phyloP scores from a whole-genome alignment of 2,329 filamentous ascomycete species.

The Neopestalotiopsis clavispora region DNA sequence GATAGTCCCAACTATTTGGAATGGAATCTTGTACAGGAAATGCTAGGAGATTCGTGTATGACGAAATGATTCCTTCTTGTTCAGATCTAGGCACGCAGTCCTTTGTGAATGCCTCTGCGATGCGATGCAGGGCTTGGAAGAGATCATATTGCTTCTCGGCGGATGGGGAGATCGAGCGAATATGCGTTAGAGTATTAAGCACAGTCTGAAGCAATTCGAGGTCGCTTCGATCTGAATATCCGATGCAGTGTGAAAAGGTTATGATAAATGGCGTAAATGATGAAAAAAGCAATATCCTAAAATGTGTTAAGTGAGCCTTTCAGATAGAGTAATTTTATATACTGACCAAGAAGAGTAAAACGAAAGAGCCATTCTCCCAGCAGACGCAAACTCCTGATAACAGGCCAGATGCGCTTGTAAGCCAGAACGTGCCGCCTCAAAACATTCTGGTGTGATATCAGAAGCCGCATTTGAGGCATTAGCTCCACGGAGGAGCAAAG shows the following conservation, averaged over 20 bases:
- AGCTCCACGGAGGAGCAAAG: background rate
- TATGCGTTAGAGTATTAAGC: background rate
- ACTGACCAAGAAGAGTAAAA: background rate
- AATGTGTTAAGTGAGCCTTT: background rate
- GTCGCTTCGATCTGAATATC: background rate
- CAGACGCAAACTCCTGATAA: background rate
- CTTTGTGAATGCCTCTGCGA: background rate
- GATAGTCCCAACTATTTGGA: background rate
- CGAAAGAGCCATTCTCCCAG: background rate
- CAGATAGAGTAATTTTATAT: background rate
- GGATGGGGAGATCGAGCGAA: background rate
- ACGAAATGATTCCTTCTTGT: background rate
- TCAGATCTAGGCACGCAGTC: background rate
- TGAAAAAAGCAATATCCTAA: background rate
- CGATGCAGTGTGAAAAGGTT: background rate
- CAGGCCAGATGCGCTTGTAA: background rate
- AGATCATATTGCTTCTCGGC: background rate
- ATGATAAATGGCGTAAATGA: background rate
- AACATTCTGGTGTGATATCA: background rate
- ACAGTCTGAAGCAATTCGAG: background rate
- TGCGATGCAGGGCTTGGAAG: background rate
- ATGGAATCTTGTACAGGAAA: background rate
- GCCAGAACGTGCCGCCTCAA: background rate
- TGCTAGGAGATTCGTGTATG: background rate
- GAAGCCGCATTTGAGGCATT: background rate